A percentile compares a stretch with the other conserved stretches of the same genome.
phyloP scores from a whole-genome alignment of 2,329 filamentous ascomycete species.

The Knufia petricola region DNA sequence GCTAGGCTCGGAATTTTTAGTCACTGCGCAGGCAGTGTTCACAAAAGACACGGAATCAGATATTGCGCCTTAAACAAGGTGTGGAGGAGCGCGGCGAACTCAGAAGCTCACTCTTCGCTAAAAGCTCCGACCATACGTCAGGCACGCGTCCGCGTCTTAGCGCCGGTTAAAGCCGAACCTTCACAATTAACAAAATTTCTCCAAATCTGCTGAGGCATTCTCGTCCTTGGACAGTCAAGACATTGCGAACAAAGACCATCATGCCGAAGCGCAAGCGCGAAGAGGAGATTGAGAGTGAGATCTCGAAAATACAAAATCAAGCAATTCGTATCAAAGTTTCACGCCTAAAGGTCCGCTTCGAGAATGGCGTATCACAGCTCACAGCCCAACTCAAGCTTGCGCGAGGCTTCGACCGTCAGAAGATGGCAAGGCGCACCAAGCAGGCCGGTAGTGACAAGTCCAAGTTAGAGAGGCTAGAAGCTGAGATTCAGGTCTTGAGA shows the following conservation, averaged over 20 bases:
- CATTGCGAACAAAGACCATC: background rate
- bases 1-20: no score
- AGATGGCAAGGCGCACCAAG: conserved; percentile 51
- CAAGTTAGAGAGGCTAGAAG: conserved; percentile 37
- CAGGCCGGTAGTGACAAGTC: conserved; percentile 38
- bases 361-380: conserved; percentile 42
- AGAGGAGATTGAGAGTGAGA: conserved; percentile 1
- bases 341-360: conserved; percentile 39
- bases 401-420: conserved; percentile 54
- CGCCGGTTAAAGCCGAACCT: background rate
- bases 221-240: background rate
- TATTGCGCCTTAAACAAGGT: no score
- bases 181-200: background rate
- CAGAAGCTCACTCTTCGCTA: no score
- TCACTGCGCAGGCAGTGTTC: no score
- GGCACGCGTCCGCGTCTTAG: background rate
- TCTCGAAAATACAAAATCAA: conserved; percentile 17
- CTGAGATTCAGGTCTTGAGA: conserved; percentile 50
- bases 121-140: no score
- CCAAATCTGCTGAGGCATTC: background rate
- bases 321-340: conserved; percentile 27
- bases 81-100: no score
- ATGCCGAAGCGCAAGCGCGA: conserved; percentile 25
- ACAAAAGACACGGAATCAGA: no score
- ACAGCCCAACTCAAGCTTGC: conserved; percentile 47